Percentiles rank a stretch among this genome's conserved stretches.
Conservation (phyloP, 164 flowering plant genomes). For the Vitis vinifera region DNA sequence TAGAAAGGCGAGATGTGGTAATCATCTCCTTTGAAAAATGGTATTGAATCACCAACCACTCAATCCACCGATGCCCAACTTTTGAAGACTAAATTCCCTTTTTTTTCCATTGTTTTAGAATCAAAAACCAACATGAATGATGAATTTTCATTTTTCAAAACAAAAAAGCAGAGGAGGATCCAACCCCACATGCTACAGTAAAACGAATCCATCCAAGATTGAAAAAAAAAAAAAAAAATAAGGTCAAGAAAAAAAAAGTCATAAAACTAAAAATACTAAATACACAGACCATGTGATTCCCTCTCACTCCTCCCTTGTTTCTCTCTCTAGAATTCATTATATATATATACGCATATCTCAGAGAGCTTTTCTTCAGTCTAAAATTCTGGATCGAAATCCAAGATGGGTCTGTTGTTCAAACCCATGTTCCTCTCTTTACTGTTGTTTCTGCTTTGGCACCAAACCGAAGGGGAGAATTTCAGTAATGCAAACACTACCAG, state of each 20-base stretch:
- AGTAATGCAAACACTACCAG: constrained; percentile 6
- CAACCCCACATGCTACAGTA: constrained; percentile 18
- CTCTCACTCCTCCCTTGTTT: constrained; percentile 13
- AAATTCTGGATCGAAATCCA: constrained; percentile 17
- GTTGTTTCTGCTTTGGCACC: constrained; percentile 7
- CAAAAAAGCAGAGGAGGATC: constrained; percentile 5
- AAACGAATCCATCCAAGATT: constrained; percentile 9
- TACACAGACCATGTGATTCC: constrained; percentile 1
- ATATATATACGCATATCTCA: constrained; percentile 8
- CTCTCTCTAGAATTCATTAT: constrained; percentile 4
- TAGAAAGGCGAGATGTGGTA: no score
- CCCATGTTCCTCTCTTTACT: constrained; percentile 12
- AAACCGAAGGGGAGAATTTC: constrained; percentile 10
- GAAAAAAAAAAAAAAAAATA: not conserved
- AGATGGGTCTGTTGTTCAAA: constrained; percentile 18
- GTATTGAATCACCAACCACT: no score
- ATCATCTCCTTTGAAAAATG: no score
- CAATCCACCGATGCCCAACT: not conserved
- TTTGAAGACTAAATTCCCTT: not conserved
- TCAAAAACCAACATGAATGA: constrained; percentile 7
- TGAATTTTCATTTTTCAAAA: constrained; percentile 5
- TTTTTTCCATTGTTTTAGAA: not conserved
- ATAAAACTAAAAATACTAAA: not conserved
- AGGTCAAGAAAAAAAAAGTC: not conserved
- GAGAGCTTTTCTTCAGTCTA: constrained; percentile 13